Conservation (phyloP, 176 grass and related monocot species). For the Hsuehochloa calcarea region DNA sequence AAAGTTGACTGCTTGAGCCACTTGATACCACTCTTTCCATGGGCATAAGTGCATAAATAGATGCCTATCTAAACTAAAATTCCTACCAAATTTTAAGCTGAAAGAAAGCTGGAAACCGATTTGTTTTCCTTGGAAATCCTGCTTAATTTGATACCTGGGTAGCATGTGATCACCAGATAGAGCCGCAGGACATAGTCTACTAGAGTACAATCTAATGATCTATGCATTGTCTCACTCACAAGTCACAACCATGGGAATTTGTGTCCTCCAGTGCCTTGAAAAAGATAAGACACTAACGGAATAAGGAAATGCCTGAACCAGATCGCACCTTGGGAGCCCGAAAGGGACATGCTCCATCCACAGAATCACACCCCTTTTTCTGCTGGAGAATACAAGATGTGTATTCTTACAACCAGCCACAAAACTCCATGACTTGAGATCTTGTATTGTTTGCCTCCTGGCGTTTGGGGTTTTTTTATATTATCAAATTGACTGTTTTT, state of each 20-base stretch:
- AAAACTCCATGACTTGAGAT: neutral
- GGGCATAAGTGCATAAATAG: neutral
- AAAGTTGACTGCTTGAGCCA: neutral
- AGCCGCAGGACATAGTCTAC: constrained; percentile 20
- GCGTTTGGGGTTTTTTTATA: neutral
- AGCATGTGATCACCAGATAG: constrained; percentile 7
- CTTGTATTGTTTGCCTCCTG: neutral
- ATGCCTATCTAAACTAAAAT: neutral
- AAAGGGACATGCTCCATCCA: neutral
- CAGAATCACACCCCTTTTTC: neutral
- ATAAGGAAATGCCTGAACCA: constrained; percentile 38
- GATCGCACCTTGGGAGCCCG: constrained; percentile 34
- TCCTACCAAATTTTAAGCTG: neutral
- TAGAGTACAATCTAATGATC: neutral
- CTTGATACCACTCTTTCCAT: neutral
- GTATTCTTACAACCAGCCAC: neutral
- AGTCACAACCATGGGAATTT: constrained; percentile 12
- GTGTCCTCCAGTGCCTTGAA: constrained; percentile 29
- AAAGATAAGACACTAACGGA: constrained; percentile 22
- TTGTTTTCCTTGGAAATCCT: neutral
- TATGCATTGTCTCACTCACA: neutral
- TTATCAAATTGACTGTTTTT: neutral
- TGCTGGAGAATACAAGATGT: constrained; percentile 12
- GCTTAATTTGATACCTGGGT: neutral
- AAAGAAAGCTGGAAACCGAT: neutral